phyloP scores from a whole-genome alignment of 192 early-diverging fungal genomes.

The Backusella macrospora region DNA sequence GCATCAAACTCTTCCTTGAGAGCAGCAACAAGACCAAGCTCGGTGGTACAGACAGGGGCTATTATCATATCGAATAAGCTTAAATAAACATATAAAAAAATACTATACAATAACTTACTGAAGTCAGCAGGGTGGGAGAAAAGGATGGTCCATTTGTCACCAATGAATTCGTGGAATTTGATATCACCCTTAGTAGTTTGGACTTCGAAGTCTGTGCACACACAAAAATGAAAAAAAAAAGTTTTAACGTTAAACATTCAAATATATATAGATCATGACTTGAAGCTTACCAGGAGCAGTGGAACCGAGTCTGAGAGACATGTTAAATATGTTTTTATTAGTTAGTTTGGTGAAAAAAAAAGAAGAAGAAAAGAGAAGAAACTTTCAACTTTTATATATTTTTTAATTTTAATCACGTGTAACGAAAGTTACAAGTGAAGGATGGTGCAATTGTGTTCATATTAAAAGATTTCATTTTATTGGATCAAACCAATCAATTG shows the following conservation, averaged over 20 bases:
- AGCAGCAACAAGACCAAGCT: constrained; percentile 91
- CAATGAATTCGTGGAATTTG: constrained; percentile 89
- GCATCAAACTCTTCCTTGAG: constrained; percentile 74
- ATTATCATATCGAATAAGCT: neutral
- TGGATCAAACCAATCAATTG: constrained; percentile 3
- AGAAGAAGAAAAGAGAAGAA: constrained; percentile 1
- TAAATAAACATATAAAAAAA: neutral
- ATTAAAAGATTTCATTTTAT: constrained; percentile 12
- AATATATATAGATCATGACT: neutral
- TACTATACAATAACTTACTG: constrained; percentile 50
- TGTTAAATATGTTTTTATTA: constrained; percentile 9
- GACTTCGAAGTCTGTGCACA: constrained; percentile 69
- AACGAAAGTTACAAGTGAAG: neutral
- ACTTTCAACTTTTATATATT: neutral
- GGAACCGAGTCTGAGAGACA: constrained; percentile 60
- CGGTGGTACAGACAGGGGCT: constrained; percentile 95
- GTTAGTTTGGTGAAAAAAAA: neutral
- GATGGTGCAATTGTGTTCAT: constrained; percentile 15
- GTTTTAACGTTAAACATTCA: neutral
- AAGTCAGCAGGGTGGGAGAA: constrained; percentile 99
- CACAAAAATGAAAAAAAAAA: neutral
- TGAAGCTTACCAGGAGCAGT: constrained; percentile 49
- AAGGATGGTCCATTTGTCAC: constrained; percentile 88
- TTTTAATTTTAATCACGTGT: constrained; percentile 8
- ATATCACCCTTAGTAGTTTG: constrained; percentile 89